These are phyloP conservation scores for Aspergillus glaucus DNA, from an alignment of 2,329 filamentous ascomycete genomes.

Conservation along the genomic window DNA sequence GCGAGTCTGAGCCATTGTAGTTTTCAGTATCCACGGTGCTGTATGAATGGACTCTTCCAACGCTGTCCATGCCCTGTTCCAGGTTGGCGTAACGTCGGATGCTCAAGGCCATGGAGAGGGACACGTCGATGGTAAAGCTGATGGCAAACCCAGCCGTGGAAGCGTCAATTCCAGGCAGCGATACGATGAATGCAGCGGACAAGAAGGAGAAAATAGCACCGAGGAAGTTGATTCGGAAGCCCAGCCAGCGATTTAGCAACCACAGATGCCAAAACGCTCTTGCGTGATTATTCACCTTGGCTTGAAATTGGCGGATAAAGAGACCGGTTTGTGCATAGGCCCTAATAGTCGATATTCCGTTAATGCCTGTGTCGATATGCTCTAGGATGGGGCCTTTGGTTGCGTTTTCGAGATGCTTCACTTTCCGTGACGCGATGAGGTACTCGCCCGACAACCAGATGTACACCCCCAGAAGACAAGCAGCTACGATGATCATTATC, in stretches of 20 bases:
- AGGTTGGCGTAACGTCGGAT: slow-evolving; percentile 63
- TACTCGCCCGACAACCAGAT: not conserved
- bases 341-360: not conserved
- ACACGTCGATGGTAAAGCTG: slow-evolving; percentile 66
- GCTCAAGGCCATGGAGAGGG: slow-evolving; percentile 57
- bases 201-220: slow-evolving; percentile 62
- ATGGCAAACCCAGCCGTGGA: slow-evolving; percentile 70
- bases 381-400: not conserved
- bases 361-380: not conserved
- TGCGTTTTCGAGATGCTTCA: not conserved
- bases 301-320: not conserved
- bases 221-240: slow-evolving; percentile 62
- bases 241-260: slow-evolving; percentile 71
- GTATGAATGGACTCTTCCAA: slow-evolving; percentile 71
- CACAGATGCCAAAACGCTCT: slow-evolving; percentile 61
- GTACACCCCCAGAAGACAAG: not conserved
- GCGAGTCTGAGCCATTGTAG: slow-evolving; percentile 56
- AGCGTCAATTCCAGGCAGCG: slow-evolving; percentile 57
- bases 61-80: slow-evolving; percentile 71
- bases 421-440: not conserved
- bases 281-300: slow-evolving; percentile 59
- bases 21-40: slow-evolving; percentile 61
- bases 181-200: slow-evolving; percentile 59
- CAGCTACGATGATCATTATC: not conserved
- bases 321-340: not conserved